Evolutionary conservation across 2,329 filamentous ascomycete genomes (phyloP), one percentile per base, ranked within the genome.

Genomic region (Colletotrichum theobromicola): DNA sequence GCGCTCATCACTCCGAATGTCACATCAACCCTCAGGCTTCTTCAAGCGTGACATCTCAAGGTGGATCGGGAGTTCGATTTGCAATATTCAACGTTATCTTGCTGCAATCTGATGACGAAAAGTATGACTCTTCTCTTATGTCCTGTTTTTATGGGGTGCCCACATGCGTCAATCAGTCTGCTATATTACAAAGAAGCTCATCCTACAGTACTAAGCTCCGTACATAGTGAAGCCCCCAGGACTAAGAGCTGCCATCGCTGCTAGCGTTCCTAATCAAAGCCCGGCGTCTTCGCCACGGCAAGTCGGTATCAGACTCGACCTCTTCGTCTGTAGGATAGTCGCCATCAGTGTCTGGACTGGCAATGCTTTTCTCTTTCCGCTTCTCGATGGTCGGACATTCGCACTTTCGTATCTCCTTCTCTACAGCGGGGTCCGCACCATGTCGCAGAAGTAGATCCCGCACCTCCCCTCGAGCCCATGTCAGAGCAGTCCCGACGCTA

Each of bases 381-480:
- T 58, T 58, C 15, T 28, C 28, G 35, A 66, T 55, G 16, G 34
- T 18, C n/a, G n/a, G 18, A 37, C 63, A 66, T 5, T 55, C 63
- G 12, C 63, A 66, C 35, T 28, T 21, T 42, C 30, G 42, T 24
- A 16, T 32, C 42, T 26, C 28, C 26, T 66, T 42, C 28, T 66
- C 63, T 8, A 9, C n/a, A 9, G 26, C 28, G 7, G 63, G 46
- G 18, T 66, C 30, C n/a, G 63, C 63, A 10, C 63, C 63, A 24
- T 66, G 30, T n/a, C 28, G 30, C 26, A 66, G 30, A 18, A 66
- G 21, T 15, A 66, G 13, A 24, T 66, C 63, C 21, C 63, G 28
- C 30, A 66, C 46, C 46, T 55, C 63, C 18, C 21, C 63, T 18
- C 63, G 10, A 28, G 42, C 63, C 63, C 63, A 66, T n/a, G 63